A percentile compares a stretch with the other conserved stretches of the same genome.
These are phyloP conservation scores for Beauveria varroae DNA, from an alignment of 2,329 filamentous ascomycete genomes.

Conservation along the genomic window DNA sequence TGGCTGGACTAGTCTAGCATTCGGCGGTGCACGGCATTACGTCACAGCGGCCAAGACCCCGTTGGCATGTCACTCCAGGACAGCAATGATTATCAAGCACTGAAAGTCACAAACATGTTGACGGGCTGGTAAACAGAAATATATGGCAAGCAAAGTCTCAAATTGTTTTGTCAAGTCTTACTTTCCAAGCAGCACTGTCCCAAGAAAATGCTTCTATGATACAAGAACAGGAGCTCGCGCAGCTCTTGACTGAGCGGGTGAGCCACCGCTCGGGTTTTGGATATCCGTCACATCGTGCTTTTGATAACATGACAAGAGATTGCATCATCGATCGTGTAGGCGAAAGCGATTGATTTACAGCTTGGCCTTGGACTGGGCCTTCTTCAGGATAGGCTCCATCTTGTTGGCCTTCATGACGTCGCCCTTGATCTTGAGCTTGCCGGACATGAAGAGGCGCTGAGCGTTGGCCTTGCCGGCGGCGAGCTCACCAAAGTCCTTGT, in stretches of 20 bases:
- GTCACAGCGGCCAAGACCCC: background rate
- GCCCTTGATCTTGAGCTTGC: constrained; percentile 96
- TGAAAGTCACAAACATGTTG: background rate
- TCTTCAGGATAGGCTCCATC: constrained; percentile 87
- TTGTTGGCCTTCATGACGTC: constrained; percentile 98
- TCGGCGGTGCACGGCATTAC: background rate
- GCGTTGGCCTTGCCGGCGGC: constrained; percentile 85
- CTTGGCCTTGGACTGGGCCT: constrained; percentile 78
- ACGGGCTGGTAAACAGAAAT: too few relatives aligned
- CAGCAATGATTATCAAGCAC: background rate
- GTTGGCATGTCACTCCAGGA: background rate
- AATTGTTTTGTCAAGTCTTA: background rate
- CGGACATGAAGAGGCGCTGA: constrained; percentile 94
- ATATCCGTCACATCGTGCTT: constrained; percentile 1
- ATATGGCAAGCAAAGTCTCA: background rate
- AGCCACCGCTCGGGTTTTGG: background rate
- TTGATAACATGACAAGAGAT: background rate
- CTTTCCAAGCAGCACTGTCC: background rate
- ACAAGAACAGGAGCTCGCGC: background rate
- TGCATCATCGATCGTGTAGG: background rate
- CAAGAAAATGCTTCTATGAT: constrained; percentile 8
- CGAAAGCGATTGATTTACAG: constrained; percentile 44
- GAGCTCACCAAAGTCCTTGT: constrained; percentile 79
- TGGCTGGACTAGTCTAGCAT: constrained; percentile 15
- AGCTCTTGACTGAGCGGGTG: background rate